Evolutionary conservation across 31 red algal genomes (phyloP).

Genomic region (Asparagopsis taxiformis): DNA sequence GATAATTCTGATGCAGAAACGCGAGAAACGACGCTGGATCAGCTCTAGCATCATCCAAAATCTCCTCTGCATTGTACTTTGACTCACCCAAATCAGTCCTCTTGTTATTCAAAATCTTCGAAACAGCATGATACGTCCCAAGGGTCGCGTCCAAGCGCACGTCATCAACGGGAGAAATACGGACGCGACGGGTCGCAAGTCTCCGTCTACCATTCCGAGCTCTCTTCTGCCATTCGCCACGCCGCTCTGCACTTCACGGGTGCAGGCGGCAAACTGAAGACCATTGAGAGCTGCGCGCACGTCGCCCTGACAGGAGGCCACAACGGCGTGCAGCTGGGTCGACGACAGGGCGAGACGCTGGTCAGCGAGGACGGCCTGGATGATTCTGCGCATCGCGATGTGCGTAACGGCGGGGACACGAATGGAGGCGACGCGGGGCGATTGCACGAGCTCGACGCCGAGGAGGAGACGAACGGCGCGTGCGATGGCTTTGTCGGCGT

Average conservation of each 20-base stretch:
- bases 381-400: constrained; percentile 21
- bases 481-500: constrained; percentile 33
- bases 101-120: constrained; percentile 69
- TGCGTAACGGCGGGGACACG: constrained; percentile 36
- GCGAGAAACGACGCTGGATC: constrained; percentile 46
- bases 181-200: no score
- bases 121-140: constrained; percentile 54
- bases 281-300: constrained; percentile 56
- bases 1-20: constrained; percentile 69
- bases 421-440: constrained; percentile 27
- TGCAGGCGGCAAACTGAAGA: constrained; percentile 37
- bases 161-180: no score
- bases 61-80: constrained; percentile 43
- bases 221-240: no score
- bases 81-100: constrained; percentile 22
- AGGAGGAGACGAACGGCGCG: constrained; percentile 20
- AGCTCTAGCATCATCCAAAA: constrained; percentile 38
- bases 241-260: not conserved
- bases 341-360: constrained; percentile 5
- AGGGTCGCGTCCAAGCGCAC: constrained; percentile 36
- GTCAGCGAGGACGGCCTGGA: constrained; percentile 13
- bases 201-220: no score
- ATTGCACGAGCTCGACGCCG: constrained; percentile 24
- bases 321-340: constrained; percentile 6
- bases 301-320: constrained; percentile 34